phyloP scores from a whole-genome alignment of 306 rosid genomes.

The Oxytropis ochrocephala region DNA sequence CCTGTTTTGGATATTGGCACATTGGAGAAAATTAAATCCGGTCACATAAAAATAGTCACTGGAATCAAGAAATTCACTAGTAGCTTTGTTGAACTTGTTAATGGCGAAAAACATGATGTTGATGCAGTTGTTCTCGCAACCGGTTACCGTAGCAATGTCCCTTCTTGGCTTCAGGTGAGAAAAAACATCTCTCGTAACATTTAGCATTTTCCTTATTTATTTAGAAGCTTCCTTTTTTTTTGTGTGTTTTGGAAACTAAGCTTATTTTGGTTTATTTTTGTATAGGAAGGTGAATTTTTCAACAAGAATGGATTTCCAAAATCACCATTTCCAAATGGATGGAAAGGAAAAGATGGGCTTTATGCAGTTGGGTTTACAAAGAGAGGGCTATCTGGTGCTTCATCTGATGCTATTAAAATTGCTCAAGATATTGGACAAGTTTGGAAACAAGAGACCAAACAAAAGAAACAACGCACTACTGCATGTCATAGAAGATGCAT shows the following conservation, averaged over 20 bases:
- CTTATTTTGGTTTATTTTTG: slow-evolving; percentile 21
- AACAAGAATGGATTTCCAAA: slow-evolving; percentile 79
- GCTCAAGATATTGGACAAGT: slow-evolving; percentile 67
- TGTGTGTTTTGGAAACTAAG: slow-evolving; percentile 9
- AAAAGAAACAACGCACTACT: slow-evolving; percentile 42
- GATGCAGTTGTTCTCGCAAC: slow-evolving; percentile 81
- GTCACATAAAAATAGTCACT: slow-evolving; percentile 63
- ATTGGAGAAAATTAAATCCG: slow-evolving; percentile 69
- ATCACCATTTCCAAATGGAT: slow-evolving; percentile 65
- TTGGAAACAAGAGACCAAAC: slow-evolving; percentile 72
- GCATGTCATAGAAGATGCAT: slow-evolving; percentile 77
- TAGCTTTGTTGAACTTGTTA: slow-evolving; percentile 46
- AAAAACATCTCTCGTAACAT: too few relatives aligned
- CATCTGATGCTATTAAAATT: slow-evolving; percentile 71
- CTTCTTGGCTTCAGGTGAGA: slow-evolving; percentile 95
- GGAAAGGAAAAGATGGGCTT: slow-evolving; percentile 86
- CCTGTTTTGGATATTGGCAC: slow-evolving; percentile 94
- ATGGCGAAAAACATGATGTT: slow-evolving; percentile 43
- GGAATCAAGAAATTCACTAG: slow-evolving; percentile 50
- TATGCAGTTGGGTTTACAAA: slow-evolving; percentile 93
- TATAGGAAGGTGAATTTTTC: slow-evolving; percentile 81
- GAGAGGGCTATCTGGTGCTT: slow-evolving; percentile 87
- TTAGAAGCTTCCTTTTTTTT: neutral
- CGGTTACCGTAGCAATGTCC: slow-evolving; percentile 93
- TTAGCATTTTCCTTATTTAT: too few relatives aligned